A percentile compares a stretch with the other conserved stretches of the same genome.
Evolutionary conservation across 78 protist species (phyloP).

Genomic region (Anaeramoeba flamelloides): DNA sequence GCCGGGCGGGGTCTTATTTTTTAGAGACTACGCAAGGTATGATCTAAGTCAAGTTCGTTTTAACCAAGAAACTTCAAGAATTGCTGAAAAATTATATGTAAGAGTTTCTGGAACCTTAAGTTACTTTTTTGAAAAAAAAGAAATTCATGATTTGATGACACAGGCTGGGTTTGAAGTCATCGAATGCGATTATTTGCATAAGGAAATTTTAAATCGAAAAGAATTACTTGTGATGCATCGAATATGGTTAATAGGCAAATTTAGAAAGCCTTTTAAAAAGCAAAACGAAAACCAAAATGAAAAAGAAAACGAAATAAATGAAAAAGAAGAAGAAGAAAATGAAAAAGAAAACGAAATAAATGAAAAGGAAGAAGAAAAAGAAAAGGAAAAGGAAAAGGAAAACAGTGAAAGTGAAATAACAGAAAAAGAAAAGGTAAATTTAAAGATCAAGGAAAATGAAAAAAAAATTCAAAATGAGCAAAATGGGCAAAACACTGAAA

Average conservation of each 20-base stretch:
- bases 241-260: not conserved
- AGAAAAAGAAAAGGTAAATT: too few species aligned
- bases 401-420: too few species aligned
- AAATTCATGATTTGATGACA: not conserved
- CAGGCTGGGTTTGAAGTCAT: not conserved
- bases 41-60: not conserved
- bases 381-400: too few species aligned
- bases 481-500: too few species aligned
- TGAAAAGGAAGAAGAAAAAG: too few species aligned
- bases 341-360: too few species aligned
- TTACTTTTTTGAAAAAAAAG: not conserved
- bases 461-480: too few species aligned
- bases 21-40: not conserved
- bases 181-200: not conserved
- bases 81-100: not conserved
- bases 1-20: not conserved
- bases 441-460: too few species aligned
- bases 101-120: not conserved
- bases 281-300: too few species aligned
- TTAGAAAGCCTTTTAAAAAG: too few species aligned
- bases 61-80: not conserved
- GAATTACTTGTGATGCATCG: not conserved
- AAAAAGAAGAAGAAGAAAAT: too few species aligned
- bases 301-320: too few species aligned
- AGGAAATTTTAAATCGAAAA: not conserved